A percentile compares a stretch with the other conserved stretches of the same genome.
phyloP scores from a whole-genome alignment of 2,329 filamentous ascomycete species.

The Fusarium penzigii region DNA sequence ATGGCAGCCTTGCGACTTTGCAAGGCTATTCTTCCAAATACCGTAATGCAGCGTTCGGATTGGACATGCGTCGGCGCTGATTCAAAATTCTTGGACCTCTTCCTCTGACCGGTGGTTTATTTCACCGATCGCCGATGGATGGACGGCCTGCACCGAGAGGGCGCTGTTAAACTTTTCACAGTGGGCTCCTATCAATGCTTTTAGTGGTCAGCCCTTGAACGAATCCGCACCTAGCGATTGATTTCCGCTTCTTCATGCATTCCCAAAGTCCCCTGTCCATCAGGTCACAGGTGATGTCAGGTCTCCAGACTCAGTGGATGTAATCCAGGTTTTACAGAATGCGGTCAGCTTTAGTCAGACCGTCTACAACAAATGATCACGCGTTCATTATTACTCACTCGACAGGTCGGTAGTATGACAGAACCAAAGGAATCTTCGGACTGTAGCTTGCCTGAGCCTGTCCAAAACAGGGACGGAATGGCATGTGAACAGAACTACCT shows the following conservation, averaged over 20 bases:
- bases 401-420: too few species aligned
- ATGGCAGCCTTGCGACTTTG: conserved; percentile 11
- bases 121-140: conserved; percentile 25
- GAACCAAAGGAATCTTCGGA: too few species aligned
- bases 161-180: background rate
- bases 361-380: background rate
- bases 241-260: conserved; percentile 16
- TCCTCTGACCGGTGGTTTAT: conserved; percentile 25
- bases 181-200: background rate
- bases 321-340: conserved; percentile 6
- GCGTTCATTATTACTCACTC: background rate
- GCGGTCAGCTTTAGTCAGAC: background rate
- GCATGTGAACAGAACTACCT: background rate
- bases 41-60: conserved; percentile 14
- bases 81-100: conserved; percentile 25
- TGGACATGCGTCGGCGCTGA: conserved; percentile 12
- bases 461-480: background rate
- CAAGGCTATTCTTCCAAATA: conserved; percentile 5
- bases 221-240: conserved; percentile 13
- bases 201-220: conserved; percentile 7
- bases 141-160: background rate
- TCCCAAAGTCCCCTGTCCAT: conserved; percentile 17
- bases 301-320: conserved; percentile 21
- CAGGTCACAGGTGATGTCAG: conserved; percentile 29
- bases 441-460: background rate